A percentile compares a stretch with the other conserved stretches of the same genome.
Conservation (phyloP, 1,139 yeast genomes). For the Yamadazyma kanchanaburiensis region DNA sequence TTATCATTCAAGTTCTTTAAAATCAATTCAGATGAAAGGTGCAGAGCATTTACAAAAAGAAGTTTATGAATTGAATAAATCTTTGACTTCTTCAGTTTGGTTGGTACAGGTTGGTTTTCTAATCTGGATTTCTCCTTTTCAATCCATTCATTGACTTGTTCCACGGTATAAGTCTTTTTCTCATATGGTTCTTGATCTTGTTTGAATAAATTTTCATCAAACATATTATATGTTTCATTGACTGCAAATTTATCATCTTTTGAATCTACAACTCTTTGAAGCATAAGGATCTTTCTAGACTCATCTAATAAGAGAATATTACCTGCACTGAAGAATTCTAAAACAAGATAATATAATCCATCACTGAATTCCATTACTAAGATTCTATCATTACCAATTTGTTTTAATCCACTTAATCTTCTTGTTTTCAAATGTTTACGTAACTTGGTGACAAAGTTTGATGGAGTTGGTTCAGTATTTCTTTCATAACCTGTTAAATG, state of each 20-base stretch:
- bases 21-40: slow-evolving; percentile 75
- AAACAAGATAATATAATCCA: slow-evolving; percentile 70
- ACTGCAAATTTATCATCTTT: slow-evolving; percentile 65
- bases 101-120: slow-evolving; percentile 8
- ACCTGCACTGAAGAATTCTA: slow-evolving; percentile 95
- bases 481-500: slow-evolving; percentile 81
- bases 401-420: slow-evolving; percentile 68
- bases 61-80: slow-evolving; percentile 67
- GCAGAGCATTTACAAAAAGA: slow-evolving; percentile 65
- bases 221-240: slow-evolving; percentile 64
- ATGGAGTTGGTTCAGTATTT: slow-evolving; percentile 76
- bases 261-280: slow-evolving; percentile 79
- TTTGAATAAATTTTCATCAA: slow-evolving; percentile 48
- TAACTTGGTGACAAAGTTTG: slow-evolving; percentile 79
- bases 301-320: slow-evolving; percentile 77
- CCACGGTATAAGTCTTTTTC: slow-evolving; percentile 22
- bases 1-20: slow-evolving; percentile 49
- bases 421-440: slow-evolving; percentile 84
- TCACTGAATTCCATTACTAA: slow-evolving; percentile 80
- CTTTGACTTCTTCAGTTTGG: slow-evolving; percentile 34
- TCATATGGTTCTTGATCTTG: slow-evolving; percentile 14
- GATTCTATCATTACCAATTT: slow-evolving; percentile 76
- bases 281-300: slow-evolving; percentile 60
- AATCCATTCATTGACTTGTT: slow-evolving; percentile 50
- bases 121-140: slow-evolving; percentile 30